Evolutionary conservation across 306 rosid genomes (phyloP), one percentile per base, ranked within the genome.

Genomic region (Potentilla sterilis): DNA sequence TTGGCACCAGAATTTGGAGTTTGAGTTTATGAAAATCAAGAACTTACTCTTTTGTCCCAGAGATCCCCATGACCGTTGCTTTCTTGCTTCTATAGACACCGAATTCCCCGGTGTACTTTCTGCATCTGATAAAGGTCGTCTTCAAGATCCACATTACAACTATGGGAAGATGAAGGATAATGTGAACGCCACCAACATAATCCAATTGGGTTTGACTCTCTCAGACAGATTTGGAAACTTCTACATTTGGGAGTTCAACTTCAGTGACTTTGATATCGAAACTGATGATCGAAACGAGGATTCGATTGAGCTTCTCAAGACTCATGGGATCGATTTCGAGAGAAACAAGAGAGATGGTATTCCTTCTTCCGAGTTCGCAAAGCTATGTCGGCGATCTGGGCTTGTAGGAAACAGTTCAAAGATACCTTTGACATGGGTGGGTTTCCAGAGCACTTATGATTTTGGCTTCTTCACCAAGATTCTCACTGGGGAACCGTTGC

Each of bases 61-160:
- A 28, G 1, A 14, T 9, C 48, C 48, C 28, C 28, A 28, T 28
- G 28, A 3, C 22, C 21, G 37, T 10, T 62, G 67, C n/a, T 62
- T 62, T 28, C 40, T 71, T 70, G 72, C n/a, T 38, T 46, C 77
- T 5, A 21, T 81, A 1, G 80, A 76, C 58, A 76, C 69, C 0
- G 84, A 76, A 22, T 76, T 76, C 35, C 70, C 84, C 0, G 84
- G 81, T 21, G 14, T 28, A 5, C 21, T 75, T 28, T 69, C 12
- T 16, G 5, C 6, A 2, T 37, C 73, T 4, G 18, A 22, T 40
- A 10, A 40, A 3, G 65, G 22, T 48, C 62, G 61, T 51, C 61
- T 46, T n/a, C 6, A 19, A 28, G 42, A 52, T n/a, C 38, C 14
- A 32, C n/a, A 4, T 3, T 35, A 48, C 71, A 47, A 42, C 2